Evolutionary conservation across 441 rosid species (phyloP).

Genomic region (Populus tomentosa): DNA sequence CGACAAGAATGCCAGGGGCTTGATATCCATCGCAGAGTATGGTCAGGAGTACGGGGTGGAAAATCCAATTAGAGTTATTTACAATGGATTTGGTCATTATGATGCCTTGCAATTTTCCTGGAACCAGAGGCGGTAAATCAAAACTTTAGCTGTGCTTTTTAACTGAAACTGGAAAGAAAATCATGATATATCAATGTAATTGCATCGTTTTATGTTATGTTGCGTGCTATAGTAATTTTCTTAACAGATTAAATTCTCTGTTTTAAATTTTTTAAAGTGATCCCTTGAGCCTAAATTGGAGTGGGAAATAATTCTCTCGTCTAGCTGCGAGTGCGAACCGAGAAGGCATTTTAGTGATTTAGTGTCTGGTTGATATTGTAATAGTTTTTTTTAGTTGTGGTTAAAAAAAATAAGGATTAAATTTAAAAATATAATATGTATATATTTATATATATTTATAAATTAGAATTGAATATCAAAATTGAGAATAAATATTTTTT

Average conservation of each 20-base stretch:
- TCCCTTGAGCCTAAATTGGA: no score
- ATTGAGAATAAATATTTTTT: no score
- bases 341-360: no score
- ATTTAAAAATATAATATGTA: no score
- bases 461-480: no score
- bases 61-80: constrained; percentile 66
- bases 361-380: no score
- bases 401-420: no score
- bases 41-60: constrained; percentile 84
- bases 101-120: constrained; percentile 67
- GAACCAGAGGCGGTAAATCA: constrained; percentile 37
- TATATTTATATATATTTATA: no score
- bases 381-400: no score
- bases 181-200: background rate
- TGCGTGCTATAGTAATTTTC: background rate
- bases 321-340: no score
- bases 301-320: no score
- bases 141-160: constrained; percentile 31
- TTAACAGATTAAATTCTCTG: background rate
- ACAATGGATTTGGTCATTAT: constrained; percentile 90
- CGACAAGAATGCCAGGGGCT: constrained; percentile 61
- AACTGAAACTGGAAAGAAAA: background rate
- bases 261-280: no score
- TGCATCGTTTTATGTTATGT: background rate
- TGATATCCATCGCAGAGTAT: constrained; percentile 75